A percentile compares a stretch with the other conserved stretches of the same genome.
Conservation (phyloP, 768 basidiomycete genomes). For the Trametes elegans region DNA sequence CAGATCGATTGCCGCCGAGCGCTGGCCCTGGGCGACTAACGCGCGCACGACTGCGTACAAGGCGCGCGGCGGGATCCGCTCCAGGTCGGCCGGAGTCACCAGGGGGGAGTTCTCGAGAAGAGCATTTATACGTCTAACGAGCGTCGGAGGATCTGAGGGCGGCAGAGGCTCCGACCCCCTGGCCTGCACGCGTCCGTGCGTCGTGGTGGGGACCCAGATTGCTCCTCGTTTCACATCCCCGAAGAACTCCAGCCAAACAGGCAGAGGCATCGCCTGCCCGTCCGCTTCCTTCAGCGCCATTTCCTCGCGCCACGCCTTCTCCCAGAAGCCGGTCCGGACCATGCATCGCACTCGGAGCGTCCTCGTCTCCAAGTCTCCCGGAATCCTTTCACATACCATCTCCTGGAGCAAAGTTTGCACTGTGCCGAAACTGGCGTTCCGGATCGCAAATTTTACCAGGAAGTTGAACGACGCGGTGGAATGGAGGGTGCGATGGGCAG, state of each 20-base stretch:
- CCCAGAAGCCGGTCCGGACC: conserved; percentile 55
- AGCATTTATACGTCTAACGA: conserved; percentile 16
- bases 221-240: conserved; percentile 15
- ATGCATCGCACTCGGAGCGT: conserved; percentile 57
- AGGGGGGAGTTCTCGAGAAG: conserved; percentile 44
- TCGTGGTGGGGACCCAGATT: not conserved
- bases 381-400: conserved; percentile 46
- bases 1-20: conserved; percentile 23
- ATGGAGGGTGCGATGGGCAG: conserved; percentile 29
- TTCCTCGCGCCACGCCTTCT: conserved; percentile 47
- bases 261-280: conserved; percentile 32
- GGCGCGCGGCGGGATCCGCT: conserved; percentile 40
- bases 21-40: conserved; percentile 38
- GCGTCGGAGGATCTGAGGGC: not conserved
- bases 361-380: conserved; percentile 51
- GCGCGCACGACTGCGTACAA: conserved; percentile 45
- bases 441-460: conserved; percentile 48
- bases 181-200: not conserved
- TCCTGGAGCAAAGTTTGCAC: conserved; percentile 43
- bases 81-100: conserved; percentile 33
- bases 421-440: conserved; percentile 46
- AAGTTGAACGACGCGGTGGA: conserved; percentile 45
- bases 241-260: conserved; percentile 64
- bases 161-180: not conserved
- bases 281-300: not conserved